phyloP scores from a whole-genome alignment of 768 basidiomycete species.

The Serendipita sp. region DNA sequence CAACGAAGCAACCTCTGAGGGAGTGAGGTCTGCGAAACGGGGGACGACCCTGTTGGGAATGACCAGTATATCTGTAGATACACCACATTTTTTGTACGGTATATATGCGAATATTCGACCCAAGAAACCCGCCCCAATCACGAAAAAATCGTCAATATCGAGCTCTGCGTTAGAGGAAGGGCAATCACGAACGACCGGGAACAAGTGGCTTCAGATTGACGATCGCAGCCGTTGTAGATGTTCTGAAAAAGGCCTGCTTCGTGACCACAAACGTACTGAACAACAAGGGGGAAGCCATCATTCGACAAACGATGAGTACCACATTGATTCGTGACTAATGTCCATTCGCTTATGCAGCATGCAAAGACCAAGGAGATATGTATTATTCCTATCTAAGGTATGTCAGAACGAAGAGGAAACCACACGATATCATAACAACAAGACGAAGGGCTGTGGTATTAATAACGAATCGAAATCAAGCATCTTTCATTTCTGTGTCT shows the following conservation, averaged over 20 bases:
- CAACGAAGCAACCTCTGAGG: constrained; percentile 57
- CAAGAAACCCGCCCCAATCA: too few species aligned
- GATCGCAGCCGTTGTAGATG: constrained; percentile 59
- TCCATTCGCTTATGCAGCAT: too few species aligned
- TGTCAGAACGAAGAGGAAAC: background rate
- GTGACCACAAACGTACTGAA: constrained; percentile 1
- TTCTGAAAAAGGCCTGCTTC: constrained; percentile 37
- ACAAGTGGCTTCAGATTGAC: constrained; percentile 93
- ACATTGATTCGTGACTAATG: background rate
- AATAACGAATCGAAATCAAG: background rate
- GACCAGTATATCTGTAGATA: constrained; percentile 35
- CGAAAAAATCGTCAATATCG: too few species aligned
- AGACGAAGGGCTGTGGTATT: background rate
- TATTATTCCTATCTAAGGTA: too few species aligned
- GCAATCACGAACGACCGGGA: constrained; percentile 63
- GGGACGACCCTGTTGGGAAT: constrained; percentile 35
- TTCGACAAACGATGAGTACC: background rate
- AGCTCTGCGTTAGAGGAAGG: background rate
- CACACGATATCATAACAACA: background rate
- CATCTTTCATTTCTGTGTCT: background rate
- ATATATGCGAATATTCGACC: too few species aligned
- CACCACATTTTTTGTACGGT: background rate
- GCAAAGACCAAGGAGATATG: too few species aligned
- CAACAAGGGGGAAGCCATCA: constrained; percentile 10
- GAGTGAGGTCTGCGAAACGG: constrained; percentile 32